Evolutionary conservation across 192 early-diverging fungal genomes (phyloP).

Genomic region (Backusella tarrabulga): DNA sequence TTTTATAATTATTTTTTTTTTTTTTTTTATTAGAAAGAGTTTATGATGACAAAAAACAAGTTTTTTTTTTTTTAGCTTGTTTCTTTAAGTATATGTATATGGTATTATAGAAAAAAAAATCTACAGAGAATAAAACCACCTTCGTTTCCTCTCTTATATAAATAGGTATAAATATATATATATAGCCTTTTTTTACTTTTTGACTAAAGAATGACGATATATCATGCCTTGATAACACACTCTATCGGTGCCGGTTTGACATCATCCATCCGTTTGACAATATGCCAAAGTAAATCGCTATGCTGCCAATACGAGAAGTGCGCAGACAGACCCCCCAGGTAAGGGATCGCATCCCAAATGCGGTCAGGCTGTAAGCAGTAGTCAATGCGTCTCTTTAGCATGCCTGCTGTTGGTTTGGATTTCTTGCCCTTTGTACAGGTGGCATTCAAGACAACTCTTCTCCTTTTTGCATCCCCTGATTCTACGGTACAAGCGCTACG

Average conservation of each 20-base stretch:
- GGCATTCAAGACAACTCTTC: neutral
- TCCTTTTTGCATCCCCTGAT: neutral
- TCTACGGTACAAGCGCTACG: neutral
- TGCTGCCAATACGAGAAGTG: slow-evolving; percentile 51
- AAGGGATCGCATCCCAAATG: slow-evolving; percentile 24
- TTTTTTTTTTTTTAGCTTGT: neutral
- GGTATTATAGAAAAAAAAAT: neutral
- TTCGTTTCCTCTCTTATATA: neutral
- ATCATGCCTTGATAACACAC: neutral
- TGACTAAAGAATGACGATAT: too few species aligned
- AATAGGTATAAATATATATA: neutral
- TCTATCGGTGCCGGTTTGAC: neutral
- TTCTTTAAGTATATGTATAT: neutral
- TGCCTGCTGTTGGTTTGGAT: neutral
- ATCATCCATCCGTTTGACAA: slow-evolving; percentile 17
- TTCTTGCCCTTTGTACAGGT: neutral
- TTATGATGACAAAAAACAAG: neutral
- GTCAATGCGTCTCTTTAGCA: neutral
- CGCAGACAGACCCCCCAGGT: slow-evolving; percentile 40
- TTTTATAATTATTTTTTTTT: too few species aligned
- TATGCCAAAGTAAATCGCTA: slow-evolving; percentile 40
- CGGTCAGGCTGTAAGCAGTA: neutral
- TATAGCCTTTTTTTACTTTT: too few species aligned
- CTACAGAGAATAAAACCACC: neutral
- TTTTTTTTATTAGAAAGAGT: neutral